A percentile compares a stretch with the other conserved stretches of the same genome.
Evolutionary conservation across 1,139 yeast species (phyloP).

Genomic region (Yamadazyma sp.): DNA sequence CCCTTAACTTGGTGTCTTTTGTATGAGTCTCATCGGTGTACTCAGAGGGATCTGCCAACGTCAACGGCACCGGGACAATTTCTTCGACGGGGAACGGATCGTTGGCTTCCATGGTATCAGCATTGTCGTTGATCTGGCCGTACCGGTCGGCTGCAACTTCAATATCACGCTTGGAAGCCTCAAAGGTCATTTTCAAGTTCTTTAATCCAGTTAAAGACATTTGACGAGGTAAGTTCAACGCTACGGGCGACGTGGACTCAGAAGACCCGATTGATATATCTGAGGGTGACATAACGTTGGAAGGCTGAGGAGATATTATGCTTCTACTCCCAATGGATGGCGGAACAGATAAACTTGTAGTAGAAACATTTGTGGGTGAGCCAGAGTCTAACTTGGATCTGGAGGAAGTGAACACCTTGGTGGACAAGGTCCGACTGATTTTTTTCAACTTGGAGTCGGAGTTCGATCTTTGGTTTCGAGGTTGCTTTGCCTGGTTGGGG

Average conservation of each 20-base stretch:
- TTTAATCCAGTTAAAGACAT: constrained; percentile 30
- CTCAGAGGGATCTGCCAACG: constrained; percentile 31
- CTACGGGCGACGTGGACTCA: constrained; percentile 16
- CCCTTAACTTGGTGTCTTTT: constrained; percentile 17
- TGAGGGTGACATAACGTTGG: constrained; percentile 10
- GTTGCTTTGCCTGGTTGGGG: background rate
- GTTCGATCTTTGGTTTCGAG: background rate
- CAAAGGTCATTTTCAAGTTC: constrained; percentile 35
- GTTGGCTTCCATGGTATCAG: no score
- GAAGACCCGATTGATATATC: constrained; percentile 8
- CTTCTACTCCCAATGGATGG: background rate
- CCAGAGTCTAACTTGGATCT: background rate
- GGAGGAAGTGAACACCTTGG: constrained; percentile 8
- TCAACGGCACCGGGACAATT: constrained; percentile 25
- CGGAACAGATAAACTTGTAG: background rate
- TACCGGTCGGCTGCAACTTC: constrained; percentile 27
- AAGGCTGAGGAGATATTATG: constrained; percentile 5
- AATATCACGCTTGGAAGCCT: constrained; percentile 26
- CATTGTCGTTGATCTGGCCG: constrained; percentile 12
- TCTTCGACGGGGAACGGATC: constrained; percentile 1
- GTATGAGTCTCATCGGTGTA: constrained; percentile 16
- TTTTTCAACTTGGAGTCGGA: constrained; percentile 14
- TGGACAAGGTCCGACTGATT: constrained; percentile 12
- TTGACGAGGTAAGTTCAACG: constrained; percentile 30
- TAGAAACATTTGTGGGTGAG: background rate